These are phyloP conservation scores for thale cress (Arabidopsis thaliana) DNA, from an alignment of 345 rosid species.

Conservation along the genomic window DNA sequence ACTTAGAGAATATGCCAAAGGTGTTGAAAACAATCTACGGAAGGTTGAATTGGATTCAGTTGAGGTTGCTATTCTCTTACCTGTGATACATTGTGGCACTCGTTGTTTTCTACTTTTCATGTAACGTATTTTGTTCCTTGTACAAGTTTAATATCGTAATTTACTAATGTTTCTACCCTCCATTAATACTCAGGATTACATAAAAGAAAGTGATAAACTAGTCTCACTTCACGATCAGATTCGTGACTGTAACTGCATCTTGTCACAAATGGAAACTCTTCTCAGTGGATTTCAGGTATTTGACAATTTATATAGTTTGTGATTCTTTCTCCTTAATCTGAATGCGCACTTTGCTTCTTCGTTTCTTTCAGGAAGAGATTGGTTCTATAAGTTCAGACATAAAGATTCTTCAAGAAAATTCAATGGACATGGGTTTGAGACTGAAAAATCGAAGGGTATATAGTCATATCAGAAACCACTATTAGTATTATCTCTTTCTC, in stretches of 20 bases:
- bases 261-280: conserved; percentile 96
- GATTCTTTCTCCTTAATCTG: conserved; percentile 16
- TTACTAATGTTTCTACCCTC: conserved; percentile 24
- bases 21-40: conserved; percentile 87
- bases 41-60: conserved; percentile 91
- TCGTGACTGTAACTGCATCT: conserved; percentile 84
- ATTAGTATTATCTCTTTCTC: conserved; percentile 27
- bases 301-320: background rate
- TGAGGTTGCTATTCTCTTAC: conserved; percentile 56
- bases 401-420: conserved; percentile 92
- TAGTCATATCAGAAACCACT: conserved; percentile 16
- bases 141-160: background rate
- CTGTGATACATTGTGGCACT: background rate
- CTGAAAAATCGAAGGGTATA: conserved; percentile 97
- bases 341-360: conserved; percentile 21
- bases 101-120: background rate
- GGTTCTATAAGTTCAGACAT: conserved; percentile 97
- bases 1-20: conserved; percentile 86
- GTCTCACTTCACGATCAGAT: conserved; percentile 97
- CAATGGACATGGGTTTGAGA: conserved; percentile 98
- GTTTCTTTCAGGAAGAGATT: conserved; percentile 67
- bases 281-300: conserved; percentile 94
- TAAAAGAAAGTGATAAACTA: conserved; percentile 90
- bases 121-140: too few species aligned
- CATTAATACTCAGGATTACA: conserved; percentile 73